Evolutionary conservation across 441 rosid genomes (phyloP).

Genomic region (Corymbia calophylla): DNA sequence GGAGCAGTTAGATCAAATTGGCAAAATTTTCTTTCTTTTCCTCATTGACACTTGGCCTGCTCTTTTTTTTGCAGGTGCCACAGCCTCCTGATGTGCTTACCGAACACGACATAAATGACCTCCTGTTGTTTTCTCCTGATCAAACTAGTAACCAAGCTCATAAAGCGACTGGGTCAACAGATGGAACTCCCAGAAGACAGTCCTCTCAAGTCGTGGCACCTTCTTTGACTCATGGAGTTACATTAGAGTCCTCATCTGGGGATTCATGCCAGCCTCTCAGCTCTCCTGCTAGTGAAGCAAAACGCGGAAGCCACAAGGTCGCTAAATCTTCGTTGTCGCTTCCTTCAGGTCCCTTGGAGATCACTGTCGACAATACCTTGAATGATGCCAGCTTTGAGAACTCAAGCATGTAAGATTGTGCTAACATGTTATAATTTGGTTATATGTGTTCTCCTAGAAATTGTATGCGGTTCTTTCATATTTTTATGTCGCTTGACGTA

Average conservation of each 20-base stretch:
- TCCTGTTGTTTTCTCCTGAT: slow-evolving; percentile 57
- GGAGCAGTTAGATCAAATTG: background rate
- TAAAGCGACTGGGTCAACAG: slow-evolving; percentile 22
- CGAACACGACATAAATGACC: slow-evolving; percentile 49
- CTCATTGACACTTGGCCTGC: background rate
- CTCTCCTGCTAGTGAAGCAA: slow-evolving; percentile 50
- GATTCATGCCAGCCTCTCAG: slow-evolving; percentile 31
- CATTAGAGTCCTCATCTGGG: slow-evolving; percentile 43
- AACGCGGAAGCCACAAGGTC: slow-evolving; percentile 29
- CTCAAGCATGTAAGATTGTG: slow-evolving; percentile 52
- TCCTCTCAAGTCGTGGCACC: slow-evolving; percentile 29
- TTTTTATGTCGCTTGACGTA: background rate
- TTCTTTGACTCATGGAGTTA: slow-evolving; percentile 32
- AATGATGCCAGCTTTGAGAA: slow-evolving; percentile 41
- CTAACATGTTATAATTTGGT: background rate
- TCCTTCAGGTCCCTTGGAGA: slow-evolving; percentile 36
- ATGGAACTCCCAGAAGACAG: slow-evolving; percentile 42
- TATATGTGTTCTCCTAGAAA: background rate
- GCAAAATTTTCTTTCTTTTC: background rate
- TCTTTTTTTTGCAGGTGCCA: slow-evolving; percentile 26
- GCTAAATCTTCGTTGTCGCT: slow-evolving; percentile 21
- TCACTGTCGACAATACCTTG: slow-evolving; percentile 22
- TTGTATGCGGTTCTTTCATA: background rate
- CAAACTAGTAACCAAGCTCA: slow-evolving; percentile 37
- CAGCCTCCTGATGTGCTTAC: slow-evolving; percentile 41